These are phyloP conservation scores for Colletotrichum nymphaeae DNA, from an alignment of 2,329 filamentous ascomycete species.

Conservation along the genomic window DNA sequence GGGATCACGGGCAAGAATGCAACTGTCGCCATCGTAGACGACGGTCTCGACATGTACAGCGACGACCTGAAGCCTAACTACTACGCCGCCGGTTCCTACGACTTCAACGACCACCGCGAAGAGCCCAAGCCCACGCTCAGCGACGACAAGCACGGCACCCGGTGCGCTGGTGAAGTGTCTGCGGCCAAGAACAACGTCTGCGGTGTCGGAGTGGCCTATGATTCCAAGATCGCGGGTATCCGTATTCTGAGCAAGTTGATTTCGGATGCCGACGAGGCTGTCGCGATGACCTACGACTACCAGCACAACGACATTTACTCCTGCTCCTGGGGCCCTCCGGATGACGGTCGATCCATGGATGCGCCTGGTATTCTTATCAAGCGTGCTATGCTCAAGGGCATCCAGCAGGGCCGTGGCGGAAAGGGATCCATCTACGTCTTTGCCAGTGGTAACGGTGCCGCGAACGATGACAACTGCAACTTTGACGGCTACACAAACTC, in stretches of 20 bases:
- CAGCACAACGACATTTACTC: constrained; percentile 97
- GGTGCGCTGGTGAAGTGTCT: constrained; percentile 93
- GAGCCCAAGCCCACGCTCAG: constrained; percentile 84
- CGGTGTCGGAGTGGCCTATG: constrained; percentile 94
- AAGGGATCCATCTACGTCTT: constrained; percentile 96
- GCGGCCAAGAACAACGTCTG: constrained; percentile 94
- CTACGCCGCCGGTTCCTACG: constrained; percentile 90
- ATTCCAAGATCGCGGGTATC: constrained; percentile 89
- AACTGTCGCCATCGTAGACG: constrained; percentile 94
- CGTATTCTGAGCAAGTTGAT: constrained; percentile 94
- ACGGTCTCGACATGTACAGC: constrained; percentile 96
- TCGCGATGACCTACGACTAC: constrained; percentile 91
- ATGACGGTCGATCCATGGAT: constrained; percentile 95
- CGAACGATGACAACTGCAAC: constrained; percentile 93
- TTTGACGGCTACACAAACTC: constrained; percentile 99
- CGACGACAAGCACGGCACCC: constrained; percentile 91
- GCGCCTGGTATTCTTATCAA: constrained; percentile 89
- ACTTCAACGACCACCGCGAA: constrained; percentile 88
- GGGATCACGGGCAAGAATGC: constrained; percentile 90
- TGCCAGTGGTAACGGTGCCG: constrained; percentile 93
- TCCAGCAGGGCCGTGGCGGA: constrained; percentile 87
- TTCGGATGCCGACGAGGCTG: constrained; percentile 90
- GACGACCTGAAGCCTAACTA: constrained; percentile 93
- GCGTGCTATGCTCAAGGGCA: constrained; percentile 89
- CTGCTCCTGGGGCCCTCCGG: constrained; percentile 97